phyloP scores from a whole-genome alignment of 257 asterid species.

The Phtheirospermum japonicum region DNA sequence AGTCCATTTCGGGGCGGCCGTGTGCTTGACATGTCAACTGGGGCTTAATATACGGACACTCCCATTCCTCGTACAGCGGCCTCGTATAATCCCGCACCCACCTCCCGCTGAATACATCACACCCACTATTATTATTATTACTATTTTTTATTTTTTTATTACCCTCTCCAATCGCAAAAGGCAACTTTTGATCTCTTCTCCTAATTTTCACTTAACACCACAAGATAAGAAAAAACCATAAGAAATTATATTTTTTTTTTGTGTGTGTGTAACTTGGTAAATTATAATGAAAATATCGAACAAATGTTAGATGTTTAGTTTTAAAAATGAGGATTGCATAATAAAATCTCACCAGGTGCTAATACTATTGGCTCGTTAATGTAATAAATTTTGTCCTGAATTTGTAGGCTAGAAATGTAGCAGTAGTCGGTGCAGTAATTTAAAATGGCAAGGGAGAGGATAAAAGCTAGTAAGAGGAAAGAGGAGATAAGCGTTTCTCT shows the following conservation, averaged over 20 bases:
- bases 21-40: conserved; percentile 51
- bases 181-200: conserved; percentile 22
- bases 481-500: background rate
- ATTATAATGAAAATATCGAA: too few species aligned
- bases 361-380: background rate
- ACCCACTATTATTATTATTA: conserved; percentile 18
- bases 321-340: too few species aligned
- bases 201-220: background rate
- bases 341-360: conserved; percentile 19
- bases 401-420: background rate
- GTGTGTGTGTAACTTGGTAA: too few species aligned
- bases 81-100: conserved; percentile 53
- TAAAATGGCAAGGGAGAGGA: background rate
- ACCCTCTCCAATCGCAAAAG: conserved; percentile 38
- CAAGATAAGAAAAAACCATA: too few species aligned
- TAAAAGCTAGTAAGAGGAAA: background rate
- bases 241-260: too few species aligned
- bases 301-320: too few species aligned
- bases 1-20: conserved; percentile 64
- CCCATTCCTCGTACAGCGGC: conserved; percentile 63
- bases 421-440: background rate
- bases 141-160: too few species aligned
- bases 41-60: conserved; percentile 59
- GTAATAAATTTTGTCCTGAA: background rate
- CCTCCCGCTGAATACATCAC: conserved; percentile 59